Evolutionary conservation across 768 basidiomycete species (phyloP), one percentile per base, ranked within the genome.

Genomic region (Lentinus tigrinus): DNA sequence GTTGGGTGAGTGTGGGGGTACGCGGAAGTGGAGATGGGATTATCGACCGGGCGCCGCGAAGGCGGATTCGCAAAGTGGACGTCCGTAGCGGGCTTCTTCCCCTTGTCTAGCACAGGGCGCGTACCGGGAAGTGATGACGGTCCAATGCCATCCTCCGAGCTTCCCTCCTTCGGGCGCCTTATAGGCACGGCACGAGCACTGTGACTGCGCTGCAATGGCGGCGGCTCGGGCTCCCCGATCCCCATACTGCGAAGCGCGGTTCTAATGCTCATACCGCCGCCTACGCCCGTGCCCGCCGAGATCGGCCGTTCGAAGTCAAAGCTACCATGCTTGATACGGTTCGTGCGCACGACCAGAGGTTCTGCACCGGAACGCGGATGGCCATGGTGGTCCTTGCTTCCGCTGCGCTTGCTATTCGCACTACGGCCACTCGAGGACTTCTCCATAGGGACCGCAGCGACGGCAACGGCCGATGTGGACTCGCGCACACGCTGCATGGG

Each of bases 241-340:
- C 63, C 67, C 61, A 68, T 60, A n/a, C 50, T 57, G 17, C 56
- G 60, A 47, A 68, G 44, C 10, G 64, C 63, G n/a, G 62, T 60
- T 54, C 47, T 56, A 31, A 65, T 53, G 39, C 52, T 63, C 46
- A 62, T 38, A 38, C 58, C 59, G 27, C 44, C 57, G 17, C 55
- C 57, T 21, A 50, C 44, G 24, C 54, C 38, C 13, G 42, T 51
- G 52, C 55, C 55, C 46, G 65, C 24, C 4, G 68, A 68, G 14
- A 82, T 78, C 0, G 88, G 88, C 36, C 87, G 77, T 70, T 90
- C 89, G 63, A 90, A 89, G 66, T 90, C 88, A 68, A 90, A 89
- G 65, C 84, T 87, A 5, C 87, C 87, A 61, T 87, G 86, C 66
- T 87, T 86, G 40, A 75, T 80, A 1, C 81, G 64, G 28, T 68